These are phyloP conservation scores for Dipteronia sinensis DNA, from an alignment of 345 rosid species.

Conservation along the genomic window DNA sequence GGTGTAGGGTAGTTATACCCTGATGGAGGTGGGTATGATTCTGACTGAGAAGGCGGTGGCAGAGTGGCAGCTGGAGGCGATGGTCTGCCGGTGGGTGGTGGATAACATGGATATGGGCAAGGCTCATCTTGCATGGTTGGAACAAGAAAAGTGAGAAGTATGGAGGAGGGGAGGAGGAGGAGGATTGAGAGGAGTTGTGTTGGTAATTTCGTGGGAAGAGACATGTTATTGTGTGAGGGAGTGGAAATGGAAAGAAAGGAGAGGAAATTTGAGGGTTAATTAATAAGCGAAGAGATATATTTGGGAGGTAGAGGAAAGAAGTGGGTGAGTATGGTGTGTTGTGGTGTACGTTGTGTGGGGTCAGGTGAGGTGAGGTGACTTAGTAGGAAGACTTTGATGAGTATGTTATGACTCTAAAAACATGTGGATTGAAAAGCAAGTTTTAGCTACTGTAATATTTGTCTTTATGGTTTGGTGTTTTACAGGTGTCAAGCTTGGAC, in stretches of 20 bases:
- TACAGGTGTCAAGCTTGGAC: neutral
- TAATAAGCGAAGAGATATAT: neutral
- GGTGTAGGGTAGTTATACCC: conserved; percentile 51
- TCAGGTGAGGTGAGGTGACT: neutral
- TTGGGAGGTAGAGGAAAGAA: neutral
- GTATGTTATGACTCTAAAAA: conserved; percentile 6
- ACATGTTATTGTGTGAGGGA: conserved; percentile 24
- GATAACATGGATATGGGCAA: conserved; percentile 88
- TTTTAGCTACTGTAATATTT: conserved; percentile 7
- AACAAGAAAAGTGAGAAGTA: conserved; percentile 32
- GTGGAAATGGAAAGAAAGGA: neutral
- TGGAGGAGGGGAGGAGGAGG: conserved; percentile 23
- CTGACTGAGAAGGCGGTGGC: conserved; percentile 51
- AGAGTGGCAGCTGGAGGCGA: conserved; percentile 34
- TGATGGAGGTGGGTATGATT: conserved; percentile 48
- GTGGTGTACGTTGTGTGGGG: too few relatives aligned
- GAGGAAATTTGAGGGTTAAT: neutral
- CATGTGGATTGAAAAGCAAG: conserved; percentile 29
- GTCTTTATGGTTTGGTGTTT: neutral
- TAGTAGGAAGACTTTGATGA: neutral
- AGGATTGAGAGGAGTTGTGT: conserved; percentile 27
- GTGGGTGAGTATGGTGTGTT: neutral
- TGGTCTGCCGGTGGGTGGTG: conserved; percentile 57
- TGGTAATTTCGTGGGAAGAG: conserved; percentile 4
- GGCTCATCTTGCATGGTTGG: conserved; percentile 48